Conservation (phyloP, 805 yeast genomes). For the Ogataea nonfermentans region DNA sequence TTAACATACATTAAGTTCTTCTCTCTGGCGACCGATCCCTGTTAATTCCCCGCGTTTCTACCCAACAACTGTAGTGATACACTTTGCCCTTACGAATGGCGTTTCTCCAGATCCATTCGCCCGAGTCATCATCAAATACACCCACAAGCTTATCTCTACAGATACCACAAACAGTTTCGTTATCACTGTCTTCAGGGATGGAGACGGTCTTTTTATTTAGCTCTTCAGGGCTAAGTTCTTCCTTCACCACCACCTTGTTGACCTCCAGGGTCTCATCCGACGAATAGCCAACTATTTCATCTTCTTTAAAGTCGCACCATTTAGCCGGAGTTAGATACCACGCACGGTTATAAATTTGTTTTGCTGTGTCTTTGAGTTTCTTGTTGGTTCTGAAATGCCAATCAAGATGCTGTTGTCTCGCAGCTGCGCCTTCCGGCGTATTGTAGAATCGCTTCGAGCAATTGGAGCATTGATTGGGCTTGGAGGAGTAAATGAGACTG, state of each 20-base stretch:
- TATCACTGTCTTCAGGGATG: constrained; percentile 66
- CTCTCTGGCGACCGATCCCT: constrained; percentile 35
- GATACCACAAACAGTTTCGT: constrained; percentile 59
- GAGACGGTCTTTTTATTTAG: constrained; percentile 51
- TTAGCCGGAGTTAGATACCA: constrained; percentile 76
- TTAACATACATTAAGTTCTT: constrained; percentile 2
- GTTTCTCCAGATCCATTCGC: constrained; percentile 81
- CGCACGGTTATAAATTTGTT: constrained; percentile 67
- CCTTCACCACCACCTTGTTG: constrained; percentile 19
- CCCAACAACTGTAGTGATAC: constrained; percentile 66
- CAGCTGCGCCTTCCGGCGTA: constrained; percentile 50
- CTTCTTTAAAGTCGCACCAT: constrained; percentile 75
- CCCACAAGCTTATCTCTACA: constrained; percentile 66
- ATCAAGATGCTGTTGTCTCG: constrained; percentile 72
- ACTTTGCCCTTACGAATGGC: constrained; percentile 48
- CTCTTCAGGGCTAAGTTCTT: constrained; percentile 30
- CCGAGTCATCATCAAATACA: constrained; percentile 68
- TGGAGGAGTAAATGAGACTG: constrained; percentile 50
- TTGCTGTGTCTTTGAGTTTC: constrained; percentile 49
- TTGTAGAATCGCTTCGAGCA: constrained; percentile 85
- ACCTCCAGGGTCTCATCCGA: constrained; percentile 23
- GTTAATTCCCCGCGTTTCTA: constrained; percentile 47
- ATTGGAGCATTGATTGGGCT: constrained; percentile 78
- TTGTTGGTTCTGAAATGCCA: constrained; percentile 96
- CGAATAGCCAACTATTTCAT: constrained; percentile 46